Evolutionary conservation across 176 grass and related monocot genomes (phyloP).

Genomic region (Luzula sylvatica): DNA sequence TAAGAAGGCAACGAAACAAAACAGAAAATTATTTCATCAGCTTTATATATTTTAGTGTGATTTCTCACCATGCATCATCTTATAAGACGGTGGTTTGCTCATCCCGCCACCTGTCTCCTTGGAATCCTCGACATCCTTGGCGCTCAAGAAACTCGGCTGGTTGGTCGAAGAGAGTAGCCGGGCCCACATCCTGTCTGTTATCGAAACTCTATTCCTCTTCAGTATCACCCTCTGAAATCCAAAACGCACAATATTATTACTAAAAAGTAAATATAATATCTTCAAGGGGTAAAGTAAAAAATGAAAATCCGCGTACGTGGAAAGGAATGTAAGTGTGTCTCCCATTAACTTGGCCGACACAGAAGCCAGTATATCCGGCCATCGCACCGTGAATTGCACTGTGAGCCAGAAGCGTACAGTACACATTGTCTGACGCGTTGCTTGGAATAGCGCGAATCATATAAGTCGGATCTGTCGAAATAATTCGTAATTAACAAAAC

Average conservation of each 20-base stretch:
- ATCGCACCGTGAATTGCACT: constrained; percentile 85
- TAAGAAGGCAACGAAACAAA: too few relatives aligned
- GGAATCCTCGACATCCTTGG: constrained; percentile 41
- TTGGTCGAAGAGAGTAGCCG: constrained; percentile 79
- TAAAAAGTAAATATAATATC: background rate
- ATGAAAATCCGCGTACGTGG: constrained; percentile 33
- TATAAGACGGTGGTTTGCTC: constrained; percentile 14
- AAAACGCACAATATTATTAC: background rate
- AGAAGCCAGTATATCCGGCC: constrained; percentile 83
- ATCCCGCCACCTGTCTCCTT: constrained; percentile 25
- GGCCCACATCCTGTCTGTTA: constrained; percentile 88
- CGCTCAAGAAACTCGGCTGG: constrained; percentile 74
- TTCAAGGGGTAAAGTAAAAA: background rate
- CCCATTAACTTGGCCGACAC: constrained; percentile 68
- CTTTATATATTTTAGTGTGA: constrained; percentile 10
- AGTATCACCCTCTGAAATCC: constrained; percentile 60
- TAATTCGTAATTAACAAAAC: background rate
- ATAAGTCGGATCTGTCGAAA: constrained; percentile 59
- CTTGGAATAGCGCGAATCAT: constrained; percentile 84
- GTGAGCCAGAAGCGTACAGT: constrained; percentile 75
- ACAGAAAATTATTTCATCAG: too few relatives aligned
- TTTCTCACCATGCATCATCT: constrained; percentile 19
- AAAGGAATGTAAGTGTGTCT: constrained; percentile 75
- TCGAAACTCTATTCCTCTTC: constrained; percentile 79
- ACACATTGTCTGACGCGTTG: constrained; percentile 79